Base-by-base conservation (phyloP, 2,329 filamentous ascomycete genomes). In the Fusarium oxysporum region DNA sequence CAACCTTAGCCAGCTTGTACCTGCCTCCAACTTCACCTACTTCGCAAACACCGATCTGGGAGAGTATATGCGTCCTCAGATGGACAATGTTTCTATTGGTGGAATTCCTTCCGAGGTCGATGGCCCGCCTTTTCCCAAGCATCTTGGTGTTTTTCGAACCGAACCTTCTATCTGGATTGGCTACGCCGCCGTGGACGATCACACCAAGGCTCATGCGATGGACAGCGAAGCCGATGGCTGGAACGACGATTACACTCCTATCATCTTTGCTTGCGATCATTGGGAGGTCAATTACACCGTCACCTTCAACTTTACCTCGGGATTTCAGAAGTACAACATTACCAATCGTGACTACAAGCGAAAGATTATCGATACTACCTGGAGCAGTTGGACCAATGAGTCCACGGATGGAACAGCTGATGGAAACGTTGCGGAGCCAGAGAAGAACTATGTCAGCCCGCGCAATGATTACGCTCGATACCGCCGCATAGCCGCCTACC, bases 81-180 rank as follows among this genome's bases (percentile, higher is more conserved):
- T 76, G 6, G n/a, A 62, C 3, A 63, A 68, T 4, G 19, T 68
- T 6, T 28, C 38, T 3, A 6, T 55, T 0, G 55, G 61, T 14
- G 65, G 66, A 0, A 51, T 53, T 0, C 72, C 65, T 0, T 58
- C 62, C 0, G 51, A 74, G 8, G n/a, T 25, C 1, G 35, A 44
- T 7, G 32, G 47, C 0, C 71, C 65, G 0, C 60, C 71, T 0
- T 74, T 62, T 7, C 75, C 75, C 0, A 25, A 65, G 17, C 54
- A 76, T 8, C 72, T 76, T 0, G 75, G 75, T 0, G 75, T 65
- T 0, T 74, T 76, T 14, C 50, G 66, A 28, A 76, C 71, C 0
- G 74, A 77, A 16, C 74, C 72, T 0, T 47, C 61, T 3, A 72
- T 76, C 21, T 77, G 74, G 75, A 62, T 76, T 3, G 74, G 75